Evolutionary conservation across 306 rosid genomes (phyloP).

Genomic region (Carpinus viminea): DNA sequence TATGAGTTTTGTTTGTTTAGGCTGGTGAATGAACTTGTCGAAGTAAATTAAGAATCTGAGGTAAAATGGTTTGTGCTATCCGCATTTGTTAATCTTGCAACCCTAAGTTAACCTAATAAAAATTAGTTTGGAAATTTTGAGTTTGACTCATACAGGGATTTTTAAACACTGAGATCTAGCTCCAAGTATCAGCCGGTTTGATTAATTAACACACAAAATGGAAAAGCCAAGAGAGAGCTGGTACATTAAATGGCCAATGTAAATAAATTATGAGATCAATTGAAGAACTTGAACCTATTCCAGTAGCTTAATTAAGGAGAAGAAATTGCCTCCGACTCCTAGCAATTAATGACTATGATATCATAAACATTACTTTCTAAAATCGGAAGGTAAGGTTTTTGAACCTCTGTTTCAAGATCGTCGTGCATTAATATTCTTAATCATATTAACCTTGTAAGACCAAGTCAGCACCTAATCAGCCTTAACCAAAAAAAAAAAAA

Average conservation of each 20-base stretch:
- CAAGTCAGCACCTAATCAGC: neutral
- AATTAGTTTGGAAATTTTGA: neutral
- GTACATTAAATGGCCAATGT: too few relatives aligned
- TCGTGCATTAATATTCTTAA: neutral
- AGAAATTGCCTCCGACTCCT: neutral
- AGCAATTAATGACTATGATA: neutral
- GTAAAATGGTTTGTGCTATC: neutral
- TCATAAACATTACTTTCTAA: too few relatives aligned
- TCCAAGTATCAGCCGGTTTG: neutral
- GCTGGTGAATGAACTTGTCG: neutral
- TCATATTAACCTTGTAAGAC: neutral
- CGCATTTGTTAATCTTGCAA: neutral
- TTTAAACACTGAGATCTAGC: neutral
- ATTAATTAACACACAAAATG: neutral
- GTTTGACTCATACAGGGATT: neutral
- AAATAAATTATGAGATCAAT: neutral
- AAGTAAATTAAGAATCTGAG: neutral
- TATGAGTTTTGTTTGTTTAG: too few relatives aligned
- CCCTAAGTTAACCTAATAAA: neutral
- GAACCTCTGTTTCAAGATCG: neutral
- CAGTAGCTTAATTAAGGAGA: neutral
- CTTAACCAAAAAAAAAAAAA: neutral
- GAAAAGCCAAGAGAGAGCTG: neutral
- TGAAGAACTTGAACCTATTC: neutral
- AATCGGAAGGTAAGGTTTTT: neutral